Evolutionary conservation across 495 filamentous ascomycete species (phyloP).

Genomic region (Hyaloscypha hepaticicola): DNA sequence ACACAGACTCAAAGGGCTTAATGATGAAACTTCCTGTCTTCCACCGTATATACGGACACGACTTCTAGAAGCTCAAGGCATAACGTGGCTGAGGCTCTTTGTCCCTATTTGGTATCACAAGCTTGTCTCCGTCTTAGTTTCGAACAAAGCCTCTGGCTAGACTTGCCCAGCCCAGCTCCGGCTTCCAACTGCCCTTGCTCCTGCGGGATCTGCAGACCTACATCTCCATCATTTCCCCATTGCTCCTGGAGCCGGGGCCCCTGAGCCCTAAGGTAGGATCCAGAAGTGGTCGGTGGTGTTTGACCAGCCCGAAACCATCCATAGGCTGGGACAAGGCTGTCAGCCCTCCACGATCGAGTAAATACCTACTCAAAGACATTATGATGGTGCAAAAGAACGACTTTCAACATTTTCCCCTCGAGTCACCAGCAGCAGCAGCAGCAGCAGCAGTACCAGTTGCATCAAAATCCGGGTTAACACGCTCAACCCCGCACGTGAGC

Average conservation of each 20-base stretch:
- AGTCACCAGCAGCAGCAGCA: neutral
- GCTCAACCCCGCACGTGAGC: neutral
- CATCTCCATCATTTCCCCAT: neutral
- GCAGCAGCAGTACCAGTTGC: neutral
- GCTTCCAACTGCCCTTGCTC: neutral
- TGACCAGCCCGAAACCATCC: neutral
- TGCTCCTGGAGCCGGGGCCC: neutral
- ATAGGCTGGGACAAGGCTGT: neutral
- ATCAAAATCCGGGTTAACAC: neutral
- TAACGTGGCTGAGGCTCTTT: neutral
- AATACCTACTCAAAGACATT: constrained; percentile 3
- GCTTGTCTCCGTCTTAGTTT: neutral
- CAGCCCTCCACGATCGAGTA: neutral
- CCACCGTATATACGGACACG: neutral
- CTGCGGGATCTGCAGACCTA: neutral
- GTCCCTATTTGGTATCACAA: neutral
- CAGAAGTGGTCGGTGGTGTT: neutral
- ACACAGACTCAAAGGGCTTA: neutral
- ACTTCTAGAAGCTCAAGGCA: neutral
- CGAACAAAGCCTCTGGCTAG: neutral
- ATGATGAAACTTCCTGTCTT: neutral
- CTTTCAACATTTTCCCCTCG: neutral
- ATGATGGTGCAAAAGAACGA: neutral
- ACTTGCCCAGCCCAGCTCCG: neutral
- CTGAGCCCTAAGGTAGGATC: neutral